Base-by-base conservation (phyloP, 2,329 filamentous ascomycete species). In the Neofusicoccum sp. region DNA sequence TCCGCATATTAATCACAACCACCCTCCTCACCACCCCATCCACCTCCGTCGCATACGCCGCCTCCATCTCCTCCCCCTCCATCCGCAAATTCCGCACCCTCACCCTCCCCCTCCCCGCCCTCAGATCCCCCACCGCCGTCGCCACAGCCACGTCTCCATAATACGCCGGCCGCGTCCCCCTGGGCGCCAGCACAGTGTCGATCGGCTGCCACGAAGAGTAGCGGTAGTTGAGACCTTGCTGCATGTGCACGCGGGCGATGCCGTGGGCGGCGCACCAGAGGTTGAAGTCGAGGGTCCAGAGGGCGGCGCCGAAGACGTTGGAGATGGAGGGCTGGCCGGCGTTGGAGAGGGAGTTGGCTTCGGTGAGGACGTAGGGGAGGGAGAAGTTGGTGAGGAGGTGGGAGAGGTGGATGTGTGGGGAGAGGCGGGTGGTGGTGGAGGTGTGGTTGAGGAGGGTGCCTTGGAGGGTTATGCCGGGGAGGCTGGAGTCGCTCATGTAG, bases 281-380 rank as follows among this genome's bases (percentile, higher is more conserved):
- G 64, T 82, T 82, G 74, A 86, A 88, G 71, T 88, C 85, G 11
- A 87, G 67, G 26, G 78, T 83, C 86, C 85, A 88, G 16, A 88
- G 81, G 8, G 85, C 84, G 8, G 85, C 86, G 36, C 86, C 86
- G 69, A 88, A 89, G 0, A 83, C 78, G 73, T 88, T 86, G 40
- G 84, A 86, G 16, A 88, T 75, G 0, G 85, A 85, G 0, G 85
- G 82, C 5, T 79, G 78, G 59, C 85, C 86, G 73, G 88, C 76
- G 69, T 84, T 83, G 72, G 83, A 87, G 8, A 88, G 78, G 6
- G 82, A 85, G 71, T 88, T 88, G 53, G 80, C 79, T 73, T 88
- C 84, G 63, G 84, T 84, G 1, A 87, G 75, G 63, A 86, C 82
- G 63, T 83, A 83, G 0, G 83, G 82, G 3, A 82, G 63, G 24